Evolutionary conservation across 2,329 filamentous ascomycete species (phyloP), one percentile per base, ranked within the genome.

Genomic region (Pestalotiopsis sp.): DNA sequence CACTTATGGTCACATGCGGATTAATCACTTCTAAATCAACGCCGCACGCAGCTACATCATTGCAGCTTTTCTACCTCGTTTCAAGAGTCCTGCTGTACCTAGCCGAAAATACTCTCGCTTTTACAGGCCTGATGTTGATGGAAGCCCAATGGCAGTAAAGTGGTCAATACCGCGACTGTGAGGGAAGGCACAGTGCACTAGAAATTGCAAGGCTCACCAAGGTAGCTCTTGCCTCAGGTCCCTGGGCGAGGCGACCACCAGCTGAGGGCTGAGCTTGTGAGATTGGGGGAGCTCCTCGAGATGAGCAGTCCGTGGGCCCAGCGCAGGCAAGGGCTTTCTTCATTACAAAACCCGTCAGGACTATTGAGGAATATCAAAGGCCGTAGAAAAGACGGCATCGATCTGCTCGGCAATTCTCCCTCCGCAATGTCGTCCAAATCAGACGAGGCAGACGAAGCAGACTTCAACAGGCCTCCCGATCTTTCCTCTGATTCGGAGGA

Each of bases 401-500:
- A 62, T 25, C 14, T 59, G 57, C 11, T 39, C 59, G n/a, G 41
- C 59, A 36, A 20, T 12, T 23, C 59, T 20, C 31, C 59, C 14
- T 6, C 59, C 6, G 36, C 27, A 27, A 62, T 62, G 59, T 1
- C 27, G 17, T 20, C 36, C 27, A 62, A 62, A 14, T 14, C 12
- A 11, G 61, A 64, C 1, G 61, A 52, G 4, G 38, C 27, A 25
- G 39, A 64, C 17, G 61, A 45, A 17, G 41, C 27, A 4, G 38
- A 13, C 9, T 14, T 45, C 5, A 25, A 14, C 4, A 11, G 20
- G 20, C 38, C 38, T 17, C 39, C 27, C 31, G n/a, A 20, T 5
- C 23, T 12, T 25, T 64, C 61, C 13, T 64, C 61, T 20, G 61
- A 64, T 38, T 64, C 61, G 23, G 61, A 64, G n/a, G 39, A 49